These are phyloP conservation scores for Takashimella koratensis DNA, from an alignment of 1,284 basidiomycete genomes.

Conservation along the genomic window DNA sequence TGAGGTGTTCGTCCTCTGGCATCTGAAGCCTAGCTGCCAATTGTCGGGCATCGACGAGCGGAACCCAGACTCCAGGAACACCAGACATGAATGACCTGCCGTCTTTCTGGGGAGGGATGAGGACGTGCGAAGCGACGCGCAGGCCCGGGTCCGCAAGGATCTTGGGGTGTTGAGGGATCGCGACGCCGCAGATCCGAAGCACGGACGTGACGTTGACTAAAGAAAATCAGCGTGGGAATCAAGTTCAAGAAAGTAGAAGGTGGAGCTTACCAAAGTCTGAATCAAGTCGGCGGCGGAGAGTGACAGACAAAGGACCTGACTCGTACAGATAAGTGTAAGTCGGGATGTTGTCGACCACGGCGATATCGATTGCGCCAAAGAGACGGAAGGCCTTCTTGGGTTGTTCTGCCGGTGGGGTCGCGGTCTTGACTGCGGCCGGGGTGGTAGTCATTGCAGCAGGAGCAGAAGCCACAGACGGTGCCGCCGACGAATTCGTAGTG, in stretches of 20 bases:
- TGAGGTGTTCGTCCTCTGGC: constrained; percentile 18
- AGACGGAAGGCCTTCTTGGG: constrained; percentile 22
- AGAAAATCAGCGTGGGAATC: too few species aligned
- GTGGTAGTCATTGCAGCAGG: constrained; percentile 1
- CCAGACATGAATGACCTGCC: constrained; percentile 22
- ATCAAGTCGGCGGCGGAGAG: constrained; percentile 37
- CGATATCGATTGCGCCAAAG: constrained; percentile 38
- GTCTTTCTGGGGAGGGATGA: constrained; percentile 12
- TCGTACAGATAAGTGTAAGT: constrained; percentile 39
- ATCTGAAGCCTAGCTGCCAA: constrained; percentile 26
- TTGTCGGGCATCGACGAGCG: constrained; percentile 31
- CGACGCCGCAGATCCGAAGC: constrained; percentile 34
- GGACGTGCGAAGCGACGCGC: constrained; percentile 23
- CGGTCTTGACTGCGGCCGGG: constrained; percentile 1
- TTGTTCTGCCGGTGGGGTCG: constrained; percentile 16
- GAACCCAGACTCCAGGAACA: constrained; percentile 41
- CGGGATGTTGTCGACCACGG: constrained; percentile 44
- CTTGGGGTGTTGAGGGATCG: constrained; percentile 22
- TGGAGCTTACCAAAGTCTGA: constrained; percentile 37
- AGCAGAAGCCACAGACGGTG: not conserved
- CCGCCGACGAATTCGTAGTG: not conserved
- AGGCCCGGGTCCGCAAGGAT: constrained; percentile 24
- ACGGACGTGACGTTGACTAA: constrained; percentile 41
- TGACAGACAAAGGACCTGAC: constrained; percentile 4
- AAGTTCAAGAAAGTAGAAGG: not conserved